phyloP scores from a whole-genome alignment of 1,284 basidiomycete species.

The Schizophyllum commune region DNA sequence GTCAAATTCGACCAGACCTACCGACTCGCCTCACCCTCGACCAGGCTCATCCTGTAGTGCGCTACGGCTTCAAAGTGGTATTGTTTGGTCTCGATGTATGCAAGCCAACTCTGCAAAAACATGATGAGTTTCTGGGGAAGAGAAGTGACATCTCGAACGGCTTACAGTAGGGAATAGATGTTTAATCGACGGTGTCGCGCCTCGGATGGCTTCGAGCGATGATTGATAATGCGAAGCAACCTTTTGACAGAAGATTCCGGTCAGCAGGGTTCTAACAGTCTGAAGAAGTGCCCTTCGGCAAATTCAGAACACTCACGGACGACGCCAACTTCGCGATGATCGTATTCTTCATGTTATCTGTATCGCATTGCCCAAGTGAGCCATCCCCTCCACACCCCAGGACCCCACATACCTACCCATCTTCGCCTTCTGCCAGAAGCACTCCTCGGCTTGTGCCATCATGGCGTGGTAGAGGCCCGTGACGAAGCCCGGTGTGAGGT shows the following conservation, averaged over 20 bases:
- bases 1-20: constrained; percentile 21
- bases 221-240: constrained; percentile 63
- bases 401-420: constrained; percentile 43
- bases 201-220: constrained; percentile 44
- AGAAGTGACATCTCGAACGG: too few species aligned
- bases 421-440: constrained; percentile 91
- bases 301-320: constrained; percentile 48
- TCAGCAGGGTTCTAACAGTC: too few species aligned
- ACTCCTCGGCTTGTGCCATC: constrained; percentile 95
- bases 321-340: constrained; percentile 83
- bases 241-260: constrained; percentile 25
- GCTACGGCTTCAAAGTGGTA: constrained; percentile 88
- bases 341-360: constrained; percentile 77
- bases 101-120: constrained; percentile 60
- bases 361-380: constrained; percentile 6
- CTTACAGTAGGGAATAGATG: constrained; percentile 48
- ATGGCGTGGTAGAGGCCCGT: constrained; percentile 69
- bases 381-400: constrained; percentile 3
- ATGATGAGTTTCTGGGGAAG: too few species aligned
- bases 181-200: constrained; percentile 38
- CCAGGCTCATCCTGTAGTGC: constrained; percentile 84
- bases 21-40: constrained; percentile 84
- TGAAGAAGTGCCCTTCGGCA: too few species aligned
- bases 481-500: constrained; percentile 61
- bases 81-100: constrained; percentile 79